Percentiles rank a stretch among this genome's conserved stretches.
phyloP scores from a whole-genome alignment of 345 rosid species.

The Alliaria petiolata region DNA sequence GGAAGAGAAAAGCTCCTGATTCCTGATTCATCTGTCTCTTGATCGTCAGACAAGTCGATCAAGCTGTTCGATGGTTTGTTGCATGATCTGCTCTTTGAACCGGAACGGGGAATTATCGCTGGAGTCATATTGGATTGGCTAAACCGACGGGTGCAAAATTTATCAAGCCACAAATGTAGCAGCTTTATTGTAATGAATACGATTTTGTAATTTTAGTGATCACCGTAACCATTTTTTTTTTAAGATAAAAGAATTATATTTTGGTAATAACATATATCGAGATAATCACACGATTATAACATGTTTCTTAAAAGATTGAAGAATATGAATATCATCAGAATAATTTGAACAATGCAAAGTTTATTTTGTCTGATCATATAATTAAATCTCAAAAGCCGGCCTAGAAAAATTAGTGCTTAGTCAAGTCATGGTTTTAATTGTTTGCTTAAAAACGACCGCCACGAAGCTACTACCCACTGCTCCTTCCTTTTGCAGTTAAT shows the following conservation, averaged over 20 bases:
- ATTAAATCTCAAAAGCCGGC: neutral
- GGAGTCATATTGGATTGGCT: slow-evolving; percentile 75
- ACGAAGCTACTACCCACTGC: too few relatives aligned
- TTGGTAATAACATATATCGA: neutral
- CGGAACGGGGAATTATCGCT: slow-evolving; percentile 57
- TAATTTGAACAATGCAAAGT: neutral
- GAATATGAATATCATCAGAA: neutral
- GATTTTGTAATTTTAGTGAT: neutral
- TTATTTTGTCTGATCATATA: neutral
- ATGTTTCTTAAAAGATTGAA: neutral
- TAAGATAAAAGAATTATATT: too few relatives aligned
- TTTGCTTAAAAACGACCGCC: too few relatives aligned
- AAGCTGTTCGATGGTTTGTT: slow-evolving; percentile 65
- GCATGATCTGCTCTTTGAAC: slow-evolving; percentile 87
- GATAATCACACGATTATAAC: neutral
- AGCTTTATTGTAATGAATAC: neutral
- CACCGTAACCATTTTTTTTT: neutral
- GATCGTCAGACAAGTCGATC: slow-evolving; percentile 69
- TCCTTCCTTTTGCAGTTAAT: too few relatives aligned
- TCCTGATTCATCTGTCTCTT: too few relatives aligned
- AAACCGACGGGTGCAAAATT: slow-evolving; percentile 41
- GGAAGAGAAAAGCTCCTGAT: slow-evolving; percentile 74
- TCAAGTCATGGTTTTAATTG: too few relatives aligned
- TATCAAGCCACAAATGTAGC: neutral
- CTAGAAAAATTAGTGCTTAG: too few relatives aligned